Evolutionary conservation across 805 yeast species (phyloP).

Genomic region (Saccharomyces cerevisiae): DNA sequence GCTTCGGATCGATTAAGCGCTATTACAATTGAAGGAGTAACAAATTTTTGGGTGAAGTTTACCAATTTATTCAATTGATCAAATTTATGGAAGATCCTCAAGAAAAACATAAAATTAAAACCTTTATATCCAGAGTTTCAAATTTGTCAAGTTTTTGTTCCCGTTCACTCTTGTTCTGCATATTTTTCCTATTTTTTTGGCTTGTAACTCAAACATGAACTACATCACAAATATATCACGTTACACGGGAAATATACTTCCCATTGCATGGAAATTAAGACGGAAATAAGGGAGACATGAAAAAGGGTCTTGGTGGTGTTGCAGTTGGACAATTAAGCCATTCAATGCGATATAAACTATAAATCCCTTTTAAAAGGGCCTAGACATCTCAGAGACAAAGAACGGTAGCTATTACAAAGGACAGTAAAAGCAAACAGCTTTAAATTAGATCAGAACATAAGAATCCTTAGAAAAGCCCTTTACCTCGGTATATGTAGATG

Average conservation of each 20-base stretch:
- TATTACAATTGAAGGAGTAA: not conserved
- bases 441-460: not conserved
- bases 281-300: not conserved
- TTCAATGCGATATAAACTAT: not conserved
- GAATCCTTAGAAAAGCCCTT: not conserved
- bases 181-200: not conserved
- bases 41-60: not conserved
- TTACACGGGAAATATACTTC: not conserved
- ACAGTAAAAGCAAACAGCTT: not conserved
- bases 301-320: not conserved
- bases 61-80: not conserved
- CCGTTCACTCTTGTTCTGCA: not conserved
- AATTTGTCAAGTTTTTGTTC: no score
- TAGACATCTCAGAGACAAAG: not conserved
- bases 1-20: no score
- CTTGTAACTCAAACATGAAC: not conserved
- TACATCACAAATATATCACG: not conserved
- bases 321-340: not conserved
- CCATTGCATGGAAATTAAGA: not conserved
- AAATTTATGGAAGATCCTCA: not conserved
- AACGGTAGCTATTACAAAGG: not conserved
- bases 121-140: no score
- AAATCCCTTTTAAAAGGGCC: not conserved
- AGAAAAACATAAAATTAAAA: not conserved
- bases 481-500: not conserved